Conservation (phyloP, 495 filamentous ascomycete genomes). For the Aspergillus carlsbadensis region DNA sequence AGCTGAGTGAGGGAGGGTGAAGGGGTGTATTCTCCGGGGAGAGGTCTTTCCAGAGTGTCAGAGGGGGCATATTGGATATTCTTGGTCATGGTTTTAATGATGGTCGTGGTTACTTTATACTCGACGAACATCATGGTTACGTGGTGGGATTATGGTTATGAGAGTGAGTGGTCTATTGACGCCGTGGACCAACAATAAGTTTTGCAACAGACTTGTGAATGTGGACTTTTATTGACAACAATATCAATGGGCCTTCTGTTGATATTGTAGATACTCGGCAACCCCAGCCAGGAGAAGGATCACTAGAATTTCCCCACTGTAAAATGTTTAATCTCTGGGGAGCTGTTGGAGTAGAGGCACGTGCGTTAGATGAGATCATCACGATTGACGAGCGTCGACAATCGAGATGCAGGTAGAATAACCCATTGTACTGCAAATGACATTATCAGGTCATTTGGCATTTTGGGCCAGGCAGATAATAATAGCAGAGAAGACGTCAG, state of each 20-base stretch:
- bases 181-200: too few relatives aligned
- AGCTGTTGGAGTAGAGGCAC: not conserved
- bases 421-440: not conserved
- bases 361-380: constrained; percentile 1
- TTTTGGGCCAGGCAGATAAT: not conserved
- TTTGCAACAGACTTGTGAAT: too few relatives aligned
- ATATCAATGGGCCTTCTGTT: too few relatives aligned
- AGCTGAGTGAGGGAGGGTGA: not conserved
- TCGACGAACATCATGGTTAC: not conserved
- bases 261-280: too few relatives aligned
- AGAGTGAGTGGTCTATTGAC: too few relatives aligned
- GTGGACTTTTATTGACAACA: too few relatives aligned
- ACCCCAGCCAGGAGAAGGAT: too few relatives aligned
- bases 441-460: too few relatives aligned
- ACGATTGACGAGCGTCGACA: not conserved
- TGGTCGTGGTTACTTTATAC: not conserved
- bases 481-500: constrained; percentile 4
- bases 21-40: not conserved
- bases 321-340: too few relatives aligned
- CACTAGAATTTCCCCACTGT: too few relatives aligned
- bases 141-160: not conserved
- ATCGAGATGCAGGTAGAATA: not conserved
- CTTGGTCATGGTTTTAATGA: not conserved
- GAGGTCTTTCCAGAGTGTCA: not conserved
- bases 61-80: not conserved